These are phyloP conservation scores for Aureobasidium lini DNA, from an alignment of 2,329 filamentous ascomycete genomes.

Conservation along the genomic window DNA sequence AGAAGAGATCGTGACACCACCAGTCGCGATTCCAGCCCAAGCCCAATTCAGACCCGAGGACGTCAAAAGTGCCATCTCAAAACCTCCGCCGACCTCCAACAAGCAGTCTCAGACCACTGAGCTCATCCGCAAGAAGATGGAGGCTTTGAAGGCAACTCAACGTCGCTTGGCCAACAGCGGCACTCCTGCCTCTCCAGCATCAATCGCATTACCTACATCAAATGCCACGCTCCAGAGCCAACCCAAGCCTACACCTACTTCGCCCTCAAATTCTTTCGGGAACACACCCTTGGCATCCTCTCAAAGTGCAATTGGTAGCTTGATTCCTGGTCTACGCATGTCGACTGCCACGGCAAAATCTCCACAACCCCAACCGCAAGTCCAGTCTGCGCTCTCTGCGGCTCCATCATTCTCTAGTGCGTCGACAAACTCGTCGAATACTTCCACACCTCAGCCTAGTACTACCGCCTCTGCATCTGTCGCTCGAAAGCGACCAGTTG, in stretches of 20 bases:
- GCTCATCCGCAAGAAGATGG: constrained; percentile 69
- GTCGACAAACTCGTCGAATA: not conserved
- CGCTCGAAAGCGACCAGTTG: constrained; percentile 53
- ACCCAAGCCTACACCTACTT: not conserved
- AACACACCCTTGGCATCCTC: not conserved
- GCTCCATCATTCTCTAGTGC: not conserved
- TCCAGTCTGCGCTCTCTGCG: not conserved
- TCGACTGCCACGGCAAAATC: not conserved
- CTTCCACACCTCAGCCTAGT: not conserved
- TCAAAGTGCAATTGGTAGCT: not conserved
- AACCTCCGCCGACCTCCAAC: not conserved
- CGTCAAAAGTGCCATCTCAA: not conserved
- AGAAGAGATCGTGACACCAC: not conserved
- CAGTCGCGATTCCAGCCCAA: not conserved
- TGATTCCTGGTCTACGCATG: constrained; percentile 7
- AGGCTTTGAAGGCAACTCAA: constrained; percentile 52
- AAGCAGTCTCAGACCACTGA: constrained; percentile 67
- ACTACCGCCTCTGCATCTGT: not conserved
- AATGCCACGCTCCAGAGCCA: not conserved
- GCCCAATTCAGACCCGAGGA: not conserved
- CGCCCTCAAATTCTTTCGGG: not conserved
- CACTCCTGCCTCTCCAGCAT: not conserved
- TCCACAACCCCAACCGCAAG: not conserved
- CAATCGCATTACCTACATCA: not conserved
- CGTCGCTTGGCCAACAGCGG: constrained; percentile 9